Evolutionary conservation across 1,284 basidiomycete genomes (phyloP), one percentile per base, ranked within the genome.

Genomic region (Phaffia rhodozyma): DNA sequence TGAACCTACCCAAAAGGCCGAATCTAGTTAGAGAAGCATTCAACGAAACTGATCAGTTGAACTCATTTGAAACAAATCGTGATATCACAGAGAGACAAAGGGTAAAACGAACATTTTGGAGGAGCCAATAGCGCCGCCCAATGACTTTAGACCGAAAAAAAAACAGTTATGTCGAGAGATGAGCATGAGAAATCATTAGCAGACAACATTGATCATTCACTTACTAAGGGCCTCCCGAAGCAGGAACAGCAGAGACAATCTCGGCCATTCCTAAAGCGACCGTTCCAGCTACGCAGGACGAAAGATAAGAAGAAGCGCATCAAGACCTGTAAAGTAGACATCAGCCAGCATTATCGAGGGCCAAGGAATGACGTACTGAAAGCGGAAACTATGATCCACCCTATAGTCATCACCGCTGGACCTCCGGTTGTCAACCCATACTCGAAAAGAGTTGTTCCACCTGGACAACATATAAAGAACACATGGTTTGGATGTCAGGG

Each of bases 381-480:
- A 34, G 67, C 62, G 21, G 60, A 76, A 43, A 85, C 84, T 47
- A 86, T 78, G 3, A 86, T 73, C 82, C 83, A 87, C 23, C 85
- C 85, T 11, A 64, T 48, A 0, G 43, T 23, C 68, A 86, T 86
- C 3, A 85, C 83, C 1, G 78, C 84, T 0, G 84, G 85, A 5
- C 86, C 86, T 47, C 86, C 86, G 0, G 84, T 86, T 57, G 81
- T 84, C 13, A 71, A 29, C 0, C 71, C 71, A 16, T 61, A 63
- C 81, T 84, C 57, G 52, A 57, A 61, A 21, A 60, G 49, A 5
- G 67, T 67, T 49, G 61, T 67, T 43, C 38, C 38, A 43, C 38
- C 38, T 43, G 13, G 38, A 16, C 13, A 16, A 2, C 13, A 43
- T 2, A 11, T 43, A 11, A 43, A 11, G 2, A 11, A 11, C 7